Evolutionary conservation across 2,329 filamentous ascomycete species (phyloP).

Genomic region (Botryotinia globosa): DNA sequence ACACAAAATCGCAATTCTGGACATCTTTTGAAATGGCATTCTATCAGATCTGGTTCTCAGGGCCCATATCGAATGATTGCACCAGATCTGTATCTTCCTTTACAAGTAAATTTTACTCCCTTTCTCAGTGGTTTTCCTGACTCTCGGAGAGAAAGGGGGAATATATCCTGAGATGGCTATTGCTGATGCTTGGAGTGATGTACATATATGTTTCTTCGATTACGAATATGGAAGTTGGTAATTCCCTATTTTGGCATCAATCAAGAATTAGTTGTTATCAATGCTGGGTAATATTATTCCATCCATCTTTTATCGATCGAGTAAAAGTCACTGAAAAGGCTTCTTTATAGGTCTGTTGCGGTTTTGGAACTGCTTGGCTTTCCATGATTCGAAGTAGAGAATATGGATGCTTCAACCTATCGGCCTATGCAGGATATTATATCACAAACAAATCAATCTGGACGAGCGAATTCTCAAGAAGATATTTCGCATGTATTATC

Average conservation of each 20-base stretch:
- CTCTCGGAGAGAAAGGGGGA: neutral
- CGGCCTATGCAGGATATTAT: neutral
- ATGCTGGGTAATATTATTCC: neutral
- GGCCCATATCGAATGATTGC: neutral
- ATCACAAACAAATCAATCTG: neutral
- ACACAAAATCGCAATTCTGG: too few relatives aligned
- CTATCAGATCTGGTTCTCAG: accelerated
- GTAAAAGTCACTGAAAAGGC: neutral
- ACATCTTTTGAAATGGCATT: neutral
- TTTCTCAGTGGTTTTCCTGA: neutral
- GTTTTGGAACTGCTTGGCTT: neutral
- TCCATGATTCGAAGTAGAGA: neutral
- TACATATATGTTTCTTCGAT: neutral
- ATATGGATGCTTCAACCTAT: neutral
- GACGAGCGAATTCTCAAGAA: neutral
- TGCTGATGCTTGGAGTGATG: neutral
- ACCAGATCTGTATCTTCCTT: neutral
- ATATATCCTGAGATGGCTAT: too few relatives aligned
- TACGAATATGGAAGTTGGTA: neutral
- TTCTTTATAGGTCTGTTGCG: neutral
- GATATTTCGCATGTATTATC: accelerated
- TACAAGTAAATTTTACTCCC: neutral
- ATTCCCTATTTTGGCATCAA: neutral
- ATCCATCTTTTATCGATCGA: too few relatives aligned
- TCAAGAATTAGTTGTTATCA: neutral